Conservation (phyloP, 306 rosid genomes). For the Mimosa pudica region DNA sequence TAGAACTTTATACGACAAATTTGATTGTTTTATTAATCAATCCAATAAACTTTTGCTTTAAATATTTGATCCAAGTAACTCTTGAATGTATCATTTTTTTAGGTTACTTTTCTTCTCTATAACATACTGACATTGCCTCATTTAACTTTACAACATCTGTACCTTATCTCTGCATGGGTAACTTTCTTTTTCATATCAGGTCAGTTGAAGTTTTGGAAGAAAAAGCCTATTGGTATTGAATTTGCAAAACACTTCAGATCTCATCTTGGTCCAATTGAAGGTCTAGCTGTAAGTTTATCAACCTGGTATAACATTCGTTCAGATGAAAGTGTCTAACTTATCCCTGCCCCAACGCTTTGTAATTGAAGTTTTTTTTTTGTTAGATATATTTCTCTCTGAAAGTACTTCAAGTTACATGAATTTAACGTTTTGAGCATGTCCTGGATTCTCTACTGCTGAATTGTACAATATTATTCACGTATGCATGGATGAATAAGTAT, state of each 20-base stretch:
- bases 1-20: not conserved
- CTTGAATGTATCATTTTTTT: not conserved
- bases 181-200: conserved; percentile 48
- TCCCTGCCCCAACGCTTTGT: conserved; percentile 26
- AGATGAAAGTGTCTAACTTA: conserved; percentile 20
- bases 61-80: not conserved
- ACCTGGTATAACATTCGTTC: conserved; percentile 25
- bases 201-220: conserved; percentile 99
- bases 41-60: conserved; percentile 9
- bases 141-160: not conserved
- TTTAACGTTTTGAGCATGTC: conserved; percentile 10
- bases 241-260: conserved; percentile 97
- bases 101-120: conserved; percentile 1
- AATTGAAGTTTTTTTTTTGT: conserved; percentile 11
- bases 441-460: conserved; percentile 5
- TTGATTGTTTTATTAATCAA: conserved; percentile 10
- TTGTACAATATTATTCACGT: not conserved
- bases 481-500: not conserved
- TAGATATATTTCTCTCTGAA: not conserved
- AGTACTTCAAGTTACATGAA: not conserved
- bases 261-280: conserved; percentile 97
- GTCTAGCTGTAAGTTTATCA: conserved; percentile 75
- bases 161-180: conserved; percentile 28
- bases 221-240: conserved; percentile 82
- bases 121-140: not conserved